Evolutionary conservation across 371 early-diverging fungal species (phyloP), one percentile per base, ranked within the genome.

Genomic region (Basidiobolus heterosporus): DNA sequence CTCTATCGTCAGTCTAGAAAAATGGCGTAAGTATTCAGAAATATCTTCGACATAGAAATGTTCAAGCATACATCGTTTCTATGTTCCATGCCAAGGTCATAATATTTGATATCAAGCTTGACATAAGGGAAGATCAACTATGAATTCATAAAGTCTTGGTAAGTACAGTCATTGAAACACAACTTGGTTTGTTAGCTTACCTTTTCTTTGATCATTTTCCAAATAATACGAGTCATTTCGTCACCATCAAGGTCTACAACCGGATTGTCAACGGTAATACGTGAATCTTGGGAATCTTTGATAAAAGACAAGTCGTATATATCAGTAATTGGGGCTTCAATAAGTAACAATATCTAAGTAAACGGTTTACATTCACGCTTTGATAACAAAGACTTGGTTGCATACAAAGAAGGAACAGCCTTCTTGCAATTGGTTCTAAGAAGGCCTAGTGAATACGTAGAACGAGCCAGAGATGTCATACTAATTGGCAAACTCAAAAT

Each of bases 181-280:
- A 38, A 40, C 20, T 5, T 8, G 21, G 22, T 37, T 15, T n/a
- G 42, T 17, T 24, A 15, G 20, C 36, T 5, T 53, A 72, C 69
- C 55, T 89, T 79, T 53, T 91, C 88, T 67, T 91, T 91, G 60
- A 92, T 93, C 66, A 74, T 77, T 52, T 77, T 67, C 91, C 92
- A 92, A 58, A 94, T 89, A 64, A 94, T 91, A 50, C 94, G 75
- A 22, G 94, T 92, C 95, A 93, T 94, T 74, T 94, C 94, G 66
- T 94, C 94, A 52, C 94, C 95, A 56, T 95, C 94, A 39, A 91
- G 69, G 64, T 91, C 88, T 36, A 87, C 89, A 16, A 88, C 80
- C 8, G 87, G 87, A 53, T 83, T 81, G 22, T 66, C 66, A 35
- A 85, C 85, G 38, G 62, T 67, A 50, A 85, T 84, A 60, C 79